Percentiles rank a stretch among this genome's conserved stretches.
Conservation (phyloP, 2,329 filamentous ascomycete species). For the Hymenotorrendiella dingleyae region DNA sequence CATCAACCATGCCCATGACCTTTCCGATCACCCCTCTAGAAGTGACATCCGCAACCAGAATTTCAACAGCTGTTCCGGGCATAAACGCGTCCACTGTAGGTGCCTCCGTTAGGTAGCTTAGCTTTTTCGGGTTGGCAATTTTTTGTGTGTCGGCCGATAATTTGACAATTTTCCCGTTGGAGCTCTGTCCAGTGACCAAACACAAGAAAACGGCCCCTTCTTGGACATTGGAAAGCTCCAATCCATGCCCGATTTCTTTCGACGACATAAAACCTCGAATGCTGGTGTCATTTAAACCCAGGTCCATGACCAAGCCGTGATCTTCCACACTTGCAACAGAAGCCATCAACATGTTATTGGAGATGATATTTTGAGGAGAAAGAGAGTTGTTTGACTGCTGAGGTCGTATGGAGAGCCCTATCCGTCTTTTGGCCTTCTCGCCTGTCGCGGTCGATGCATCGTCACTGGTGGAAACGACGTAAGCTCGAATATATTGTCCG, state of each 20-base stretch:
- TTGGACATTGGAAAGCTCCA: constrained; percentile 63
- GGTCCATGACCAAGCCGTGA: constrained; percentile 88
- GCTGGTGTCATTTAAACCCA: constrained; percentile 64
- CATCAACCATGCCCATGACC: constrained; percentile 84
- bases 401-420: constrained; percentile 82
- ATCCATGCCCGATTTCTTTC: constrained; percentile 66
- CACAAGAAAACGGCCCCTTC: constrained; percentile 83
- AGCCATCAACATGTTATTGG: constrained; percentile 77
- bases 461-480: constrained; percentile 72
- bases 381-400: constrained; percentile 72
- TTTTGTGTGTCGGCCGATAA: constrained; percentile 69
- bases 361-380: constrained; percentile 63
- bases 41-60: constrained; percentile 73
- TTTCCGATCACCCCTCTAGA: constrained; percentile 77
- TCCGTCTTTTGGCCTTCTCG: constrained; percentile 62
- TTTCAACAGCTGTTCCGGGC: constrained; percentile 83
- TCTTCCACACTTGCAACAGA: constrained; percentile 91
- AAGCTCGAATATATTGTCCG: constrained; percentile 84
- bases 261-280: constrained; percentile 80
- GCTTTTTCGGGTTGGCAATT: constrained; percentile 58
- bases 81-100: constrained; percentile 86
- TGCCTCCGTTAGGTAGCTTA: constrained; percentile 64
- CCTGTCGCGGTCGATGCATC: constrained; percentile 43
- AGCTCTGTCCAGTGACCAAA: constrained; percentile 66
- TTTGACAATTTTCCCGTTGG: constrained; percentile 79